phyloP scores from a whole-genome alignment of 23 red algal genomes.

The Chondrus crispus region DNA sequence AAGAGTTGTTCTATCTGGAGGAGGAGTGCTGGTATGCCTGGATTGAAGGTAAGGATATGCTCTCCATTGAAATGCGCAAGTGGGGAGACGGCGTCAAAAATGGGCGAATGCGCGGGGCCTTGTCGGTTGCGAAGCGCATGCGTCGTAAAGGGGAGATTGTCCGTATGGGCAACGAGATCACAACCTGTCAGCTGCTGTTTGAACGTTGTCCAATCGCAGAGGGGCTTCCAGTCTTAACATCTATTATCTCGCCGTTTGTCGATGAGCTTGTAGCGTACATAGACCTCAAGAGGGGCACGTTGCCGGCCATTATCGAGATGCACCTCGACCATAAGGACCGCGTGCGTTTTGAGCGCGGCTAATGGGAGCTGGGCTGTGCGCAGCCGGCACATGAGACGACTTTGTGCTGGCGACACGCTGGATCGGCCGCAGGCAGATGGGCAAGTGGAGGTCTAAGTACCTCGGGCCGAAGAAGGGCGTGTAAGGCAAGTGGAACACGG shows the following conservation, averaged over 20 bases:
- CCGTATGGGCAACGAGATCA: constrained; percentile 14
- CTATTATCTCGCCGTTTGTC: constrained; percentile 2
- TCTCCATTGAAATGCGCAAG: neutral
- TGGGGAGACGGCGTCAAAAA: constrained; percentile 6
- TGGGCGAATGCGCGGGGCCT: neutral
- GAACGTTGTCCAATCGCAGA: constrained; percentile 34
- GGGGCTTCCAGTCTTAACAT: neutral
- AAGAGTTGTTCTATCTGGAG: constrained; percentile 36
- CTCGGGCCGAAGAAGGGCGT: constrained; percentile 23
- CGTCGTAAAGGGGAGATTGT: constrained; percentile 26
- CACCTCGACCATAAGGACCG: neutral
- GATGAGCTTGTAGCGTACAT: constrained; percentile 15
- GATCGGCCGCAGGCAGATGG: neutral
- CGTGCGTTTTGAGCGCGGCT: constrained; percentile 5
- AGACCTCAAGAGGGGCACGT: constrained; percentile 13
- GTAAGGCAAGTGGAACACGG: neutral
- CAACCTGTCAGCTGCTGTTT: neutral
- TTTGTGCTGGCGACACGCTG: constrained; percentile 5
- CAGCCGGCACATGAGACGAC: neutral
- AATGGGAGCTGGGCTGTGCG: neutral
- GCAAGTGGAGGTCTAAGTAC: no score
- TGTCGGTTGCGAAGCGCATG: constrained; percentile 28
- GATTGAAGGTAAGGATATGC: constrained; percentile 29
- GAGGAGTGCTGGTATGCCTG: constrained; percentile 22
- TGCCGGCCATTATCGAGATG: constrained; percentile 4